Base-by-base conservation (phyloP, 805 yeast species). In the Metschnikowia kofuensis region DNA sequence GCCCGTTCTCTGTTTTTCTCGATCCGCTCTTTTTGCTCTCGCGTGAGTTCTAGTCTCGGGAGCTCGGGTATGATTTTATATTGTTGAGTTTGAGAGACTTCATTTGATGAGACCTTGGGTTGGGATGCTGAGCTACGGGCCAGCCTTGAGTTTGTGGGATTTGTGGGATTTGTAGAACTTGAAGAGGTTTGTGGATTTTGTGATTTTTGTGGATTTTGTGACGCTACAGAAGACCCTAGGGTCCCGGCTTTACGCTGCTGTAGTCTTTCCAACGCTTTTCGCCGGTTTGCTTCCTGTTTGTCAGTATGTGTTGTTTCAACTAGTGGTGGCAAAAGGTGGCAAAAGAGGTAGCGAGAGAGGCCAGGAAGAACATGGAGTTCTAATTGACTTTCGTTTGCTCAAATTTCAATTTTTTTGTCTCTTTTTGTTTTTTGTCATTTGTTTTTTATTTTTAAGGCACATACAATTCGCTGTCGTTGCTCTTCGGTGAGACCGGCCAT, bases 271-370 rank as follows among this genome's bases (percentile, higher is more conserved):
- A 84, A 57, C 0, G 90, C 89, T 46, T 74, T 74, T 39, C 75
- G 72, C 52, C 94, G 70, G 60, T 85, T 85, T 29, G 79, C 83
- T 42, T 82, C 87, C 87, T 82, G 43, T 4, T 10, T 7, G 59
- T 60, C 54, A 59, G 60, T 40, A 39, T 35, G 7, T 14, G 31
- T 30, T 27, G 13, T 38, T 15, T 8, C 16, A 12, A 11, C 15
- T 12, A 14, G 31, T 32, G 42, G 39, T 44, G 47, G 47, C 47
- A 38, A 44, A 44, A 38, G 26, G 15, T 3, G 6, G 26, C 36
- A 12, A n/a, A 38, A 38, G 37, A 5, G 27, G 27, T 15, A 27
- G 26, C 26, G 27, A 27, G 35, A 5, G 9, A 42, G 34, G 11
- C n/a, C 21, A 21, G 21, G 21, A 21, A 21, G 21, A 21, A 21